Percentiles rank a stretch among this genome's conserved stretches.
Conservation (phyloP, 352 stramenopile species). For the Peronospora belbahrii region DNA sequence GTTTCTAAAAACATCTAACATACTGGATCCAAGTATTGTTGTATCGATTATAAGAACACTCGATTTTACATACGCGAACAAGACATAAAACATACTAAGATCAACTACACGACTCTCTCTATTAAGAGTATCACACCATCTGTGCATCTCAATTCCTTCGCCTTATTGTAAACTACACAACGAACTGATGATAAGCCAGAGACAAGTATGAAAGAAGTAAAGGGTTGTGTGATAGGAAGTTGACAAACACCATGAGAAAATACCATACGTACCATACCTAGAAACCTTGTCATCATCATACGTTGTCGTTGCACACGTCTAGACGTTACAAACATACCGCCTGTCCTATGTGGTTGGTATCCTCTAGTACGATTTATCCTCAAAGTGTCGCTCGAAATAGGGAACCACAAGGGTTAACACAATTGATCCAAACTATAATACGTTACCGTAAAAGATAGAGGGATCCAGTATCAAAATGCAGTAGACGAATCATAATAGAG, state of each 20-base stretch:
- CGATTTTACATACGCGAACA: too few relatives aligned
- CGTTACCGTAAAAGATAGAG: neutral
- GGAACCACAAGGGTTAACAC: constrained; percentile 40
- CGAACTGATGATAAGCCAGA: too few relatives aligned
- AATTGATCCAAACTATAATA: constrained; percentile 41
- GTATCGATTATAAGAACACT: neutral
- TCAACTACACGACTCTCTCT: too few relatives aligned
- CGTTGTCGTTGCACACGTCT: neutral
- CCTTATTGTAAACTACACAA: too few relatives aligned
- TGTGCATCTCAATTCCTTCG: too few relatives aligned
- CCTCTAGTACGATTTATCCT: constrained; percentile 20
- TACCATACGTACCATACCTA: constrained; percentile 10
- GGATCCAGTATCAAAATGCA: neutral
- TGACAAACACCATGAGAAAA: constrained; percentile 16
- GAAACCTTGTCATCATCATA: neutral
- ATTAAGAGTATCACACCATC: too few relatives aligned
- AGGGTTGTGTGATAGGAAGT: constrained; percentile 2
- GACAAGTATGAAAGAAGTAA: too few relatives aligned
- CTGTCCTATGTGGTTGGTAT: constrained; percentile 10
- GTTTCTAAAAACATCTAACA: too few relatives aligned
- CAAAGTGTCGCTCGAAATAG: constrained; percentile 38
- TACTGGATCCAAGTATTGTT: too few relatives aligned
- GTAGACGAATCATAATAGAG: too few relatives aligned
- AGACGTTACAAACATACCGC: constrained; percentile 20
- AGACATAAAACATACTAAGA: too few relatives aligned